Base-by-base conservation (phyloP, 2,329 filamentous ascomycete species). In the Chrysoporthe puriensis region DNA sequence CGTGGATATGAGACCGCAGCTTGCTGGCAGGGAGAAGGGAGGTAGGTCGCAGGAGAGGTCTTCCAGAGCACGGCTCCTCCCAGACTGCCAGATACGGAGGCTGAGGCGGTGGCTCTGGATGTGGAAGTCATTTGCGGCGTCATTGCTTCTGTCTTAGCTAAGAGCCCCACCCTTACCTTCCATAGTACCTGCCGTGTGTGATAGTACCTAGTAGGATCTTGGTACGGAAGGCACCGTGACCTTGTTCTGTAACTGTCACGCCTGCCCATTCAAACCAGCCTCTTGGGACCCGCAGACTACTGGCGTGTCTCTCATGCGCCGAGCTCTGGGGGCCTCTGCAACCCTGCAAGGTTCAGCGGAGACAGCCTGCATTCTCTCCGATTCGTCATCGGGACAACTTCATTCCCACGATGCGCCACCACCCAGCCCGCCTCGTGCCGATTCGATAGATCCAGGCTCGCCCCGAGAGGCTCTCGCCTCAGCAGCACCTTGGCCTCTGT, bases 341-440 rank as follows among this genome's bases (percentile, higher is more conserved):
- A 58, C n/a, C 56, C 36, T 58, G 16, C n/a, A 42, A 40, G 32
- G 56, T 58, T 21, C 34, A 58, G 56, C 56, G 32, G 34, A 58
- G 56, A 58, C n/a, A 46, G 9, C 5, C 40, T 32, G 40, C 26
- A 43, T 43, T 60, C 57, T 60, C 40, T 60, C 57, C 57, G 57
- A 60, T n/a, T 60, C 57, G 57, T 44, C 11, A 5, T 34, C 34
- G 13, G 50, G 13, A 54, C 56, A 40, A 21, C 13, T 40, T 42
- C 36, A 26, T 34, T 58, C 34, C 56, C 56, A 58, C 34, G n/a
- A 26, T 7, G 56, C 56, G 40, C 16, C 13, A 32, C n/a, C 48
- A 57, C 13, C 54, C 54, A 40, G 11, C 54, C 7, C 16, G 50
- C 26, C 50, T 32, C 34, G 54, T 57, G 54, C 34, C 34, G 16